These are phyloP conservation scores for Castanospermum australe DNA, from an alignment of 306 rosid genomes.

Conservation along the genomic window DNA sequence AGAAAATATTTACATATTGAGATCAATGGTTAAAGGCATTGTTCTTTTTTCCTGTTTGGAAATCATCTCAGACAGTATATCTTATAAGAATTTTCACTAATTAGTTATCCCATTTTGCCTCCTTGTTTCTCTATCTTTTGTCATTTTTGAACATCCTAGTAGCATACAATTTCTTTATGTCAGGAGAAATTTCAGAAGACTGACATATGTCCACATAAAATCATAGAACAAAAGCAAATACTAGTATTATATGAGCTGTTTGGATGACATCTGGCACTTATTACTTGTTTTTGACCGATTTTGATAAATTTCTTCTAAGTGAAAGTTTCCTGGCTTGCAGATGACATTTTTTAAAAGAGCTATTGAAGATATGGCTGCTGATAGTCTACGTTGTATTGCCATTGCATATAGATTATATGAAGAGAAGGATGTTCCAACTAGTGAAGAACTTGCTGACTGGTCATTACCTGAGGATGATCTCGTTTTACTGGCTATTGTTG, in stretches of 20 bases:
- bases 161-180: neutral
- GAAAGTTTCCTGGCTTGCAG: conserved; percentile 41
- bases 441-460: conserved; percentile 71
- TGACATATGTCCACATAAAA: neutral
- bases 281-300: neutral
- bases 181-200: neutral
- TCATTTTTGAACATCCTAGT: neutral
- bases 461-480: conserved; percentile 82
- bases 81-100: neutral
- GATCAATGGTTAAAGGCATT: neutral
- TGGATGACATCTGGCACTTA: neutral
- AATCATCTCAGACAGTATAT: neutral
- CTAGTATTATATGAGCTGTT: neutral
- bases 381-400: conserved; percentile 80
- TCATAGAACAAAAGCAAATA: neutral
- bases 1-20: conserved; percentile 10
- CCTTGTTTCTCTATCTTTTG: neutral
- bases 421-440: conserved; percentile 52
- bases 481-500: conserved; percentile 80
- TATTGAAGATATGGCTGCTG: conserved; percentile 80
- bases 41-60: neutral
- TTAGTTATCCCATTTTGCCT: neutral
- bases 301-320: neutral
- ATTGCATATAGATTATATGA: conserved; percentile 69
- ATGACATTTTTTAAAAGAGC: conserved; percentile 44